Evolutionary conservation across 257 asterid species (phyloP).

Genomic region (Solanum appendiculatum): DNA sequence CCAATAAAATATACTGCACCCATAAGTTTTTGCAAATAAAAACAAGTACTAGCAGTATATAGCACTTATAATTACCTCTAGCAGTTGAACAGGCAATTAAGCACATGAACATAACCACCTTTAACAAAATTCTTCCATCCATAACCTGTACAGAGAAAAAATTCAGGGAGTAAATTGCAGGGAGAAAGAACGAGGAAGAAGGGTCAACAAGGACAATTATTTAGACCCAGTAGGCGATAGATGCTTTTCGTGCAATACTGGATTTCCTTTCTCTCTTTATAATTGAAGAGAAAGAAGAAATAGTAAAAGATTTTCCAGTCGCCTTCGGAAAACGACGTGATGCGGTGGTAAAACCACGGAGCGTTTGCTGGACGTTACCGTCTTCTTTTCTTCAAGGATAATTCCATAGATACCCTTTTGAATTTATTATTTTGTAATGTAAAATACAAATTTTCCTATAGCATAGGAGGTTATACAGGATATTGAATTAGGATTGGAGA

Average conservation of each 20-base stretch:
- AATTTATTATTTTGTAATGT: too few relatives aligned
- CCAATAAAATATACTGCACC: neutral
- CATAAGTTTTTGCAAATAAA: neutral
- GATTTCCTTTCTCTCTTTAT: neutral
- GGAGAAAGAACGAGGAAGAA: neutral
- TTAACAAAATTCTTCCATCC: conserved; percentile 14
- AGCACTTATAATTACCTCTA: conserved; percentile 18
- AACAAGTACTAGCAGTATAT: neutral
- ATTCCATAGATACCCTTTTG: too few relatives aligned
- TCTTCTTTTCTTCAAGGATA: neutral
- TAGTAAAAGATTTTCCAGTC: too few relatives aligned
- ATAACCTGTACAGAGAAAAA: neutral
- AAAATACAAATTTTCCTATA: too few relatives aligned
- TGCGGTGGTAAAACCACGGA: neutral
- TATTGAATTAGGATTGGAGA: too few relatives aligned
- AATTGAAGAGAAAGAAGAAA: neutral
- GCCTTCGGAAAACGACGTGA: neutral
- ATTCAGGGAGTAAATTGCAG: neutral
- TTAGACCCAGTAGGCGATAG: neutral
- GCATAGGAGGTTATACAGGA: too few relatives aligned
- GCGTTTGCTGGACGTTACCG: neutral
- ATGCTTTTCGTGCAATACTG: neutral
- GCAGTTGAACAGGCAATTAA: conserved; percentile 16
- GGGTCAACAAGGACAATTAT: neutral
- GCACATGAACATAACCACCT: conserved; percentile 8